A percentile compares a stretch with the other conserved stretches of the same genome.
phyloP scores from a whole-genome alignment of 2,329 filamentous ascomycete species.

The Emmonsiellopsis sp. region DNA sequence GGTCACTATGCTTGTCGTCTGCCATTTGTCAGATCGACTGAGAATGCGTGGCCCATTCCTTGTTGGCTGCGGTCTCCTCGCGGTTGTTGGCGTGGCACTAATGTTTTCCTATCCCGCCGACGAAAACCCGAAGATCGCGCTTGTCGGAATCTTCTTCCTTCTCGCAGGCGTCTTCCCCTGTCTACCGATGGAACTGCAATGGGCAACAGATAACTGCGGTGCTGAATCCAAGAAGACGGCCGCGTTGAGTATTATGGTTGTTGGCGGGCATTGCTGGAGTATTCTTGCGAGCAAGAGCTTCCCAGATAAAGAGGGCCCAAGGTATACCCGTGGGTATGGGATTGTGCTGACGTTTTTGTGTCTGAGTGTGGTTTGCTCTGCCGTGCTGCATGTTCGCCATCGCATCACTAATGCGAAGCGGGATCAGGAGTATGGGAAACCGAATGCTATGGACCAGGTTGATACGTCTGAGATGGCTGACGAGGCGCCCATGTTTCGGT shows the following conservation, averaged over 20 bases:
- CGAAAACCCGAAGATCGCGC: conserved; percentile 8
- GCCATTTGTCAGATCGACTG: conserved; percentile 17
- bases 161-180: conserved; percentile 11
- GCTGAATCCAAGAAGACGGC: conserved; percentile 11
- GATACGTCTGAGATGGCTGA: conserved; percentile 10
- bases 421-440: conserved; percentile 8
- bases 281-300: conserved; percentile 14
- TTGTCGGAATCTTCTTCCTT: conserved; percentile 9
- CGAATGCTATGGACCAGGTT: conserved; percentile 5
- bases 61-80: neutral
- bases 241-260: conserved; percentile 10
- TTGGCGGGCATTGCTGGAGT: conserved; percentile 12
- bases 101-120: conserved; percentile 7
- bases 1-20: conserved; percentile 15
- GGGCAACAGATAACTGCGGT: conserved; percentile 11
- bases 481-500: conserved; percentile 10
- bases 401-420: conserved; percentile 7
- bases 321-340: conserved; percentile 8
- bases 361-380: conserved; percentile 5
- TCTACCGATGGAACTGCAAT: conserved; percentile 11
- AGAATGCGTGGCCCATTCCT: conserved; percentile 18
- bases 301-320: conserved; percentile 5
- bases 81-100: neutral
- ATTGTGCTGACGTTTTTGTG: conserved; percentile 10
- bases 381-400: conserved; percentile 6